Conservation (phyloP, 176 grass and related monocot species). For the Eragrostis curvula region DNA sequence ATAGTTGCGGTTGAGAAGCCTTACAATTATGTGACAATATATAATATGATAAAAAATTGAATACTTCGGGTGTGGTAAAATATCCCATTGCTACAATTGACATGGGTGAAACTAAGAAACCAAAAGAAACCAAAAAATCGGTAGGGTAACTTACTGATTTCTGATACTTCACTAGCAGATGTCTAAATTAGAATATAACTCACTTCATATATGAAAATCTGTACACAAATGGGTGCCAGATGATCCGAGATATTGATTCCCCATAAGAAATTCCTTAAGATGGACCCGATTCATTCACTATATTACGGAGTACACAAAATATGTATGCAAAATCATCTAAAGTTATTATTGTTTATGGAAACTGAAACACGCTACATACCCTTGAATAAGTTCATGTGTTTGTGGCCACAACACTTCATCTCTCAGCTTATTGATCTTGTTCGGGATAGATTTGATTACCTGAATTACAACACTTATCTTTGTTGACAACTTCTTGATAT, state of each 20-base stretch:
- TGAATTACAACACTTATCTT: too few relatives aligned
- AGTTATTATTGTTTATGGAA: not conserved
- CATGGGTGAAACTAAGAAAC: conserved; percentile 11
- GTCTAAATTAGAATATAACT: not conserved
- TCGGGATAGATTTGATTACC: too few relatives aligned
- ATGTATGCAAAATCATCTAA: not conserved
- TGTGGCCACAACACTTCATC: conserved; percentile 76
- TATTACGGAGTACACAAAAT: not conserved
- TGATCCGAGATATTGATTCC: not conserved
- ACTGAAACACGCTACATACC: conserved; percentile 58
- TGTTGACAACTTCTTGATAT: too few relatives aligned
- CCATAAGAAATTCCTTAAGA: not conserved
- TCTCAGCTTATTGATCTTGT: too few relatives aligned
- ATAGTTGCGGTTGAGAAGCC: not conserved
- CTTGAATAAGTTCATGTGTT: conserved; percentile 55
- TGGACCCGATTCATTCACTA: not conserved
- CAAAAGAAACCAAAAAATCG: conserved; percentile 5
- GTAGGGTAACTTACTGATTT: not conserved
- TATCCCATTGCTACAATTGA: not conserved
- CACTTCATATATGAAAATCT: not conserved
- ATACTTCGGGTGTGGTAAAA: not conserved
- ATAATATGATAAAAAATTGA: not conserved
- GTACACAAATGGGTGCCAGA: not conserved
- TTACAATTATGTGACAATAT: not conserved
- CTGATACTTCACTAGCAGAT: too few relatives aligned